A percentile compares a stretch with the other conserved stretches of the same genome.
Evolutionary conservation across 2,329 filamentous ascomycete species (phyloP).

Genomic region (Colletotrichum neosansevieriae): DNA sequence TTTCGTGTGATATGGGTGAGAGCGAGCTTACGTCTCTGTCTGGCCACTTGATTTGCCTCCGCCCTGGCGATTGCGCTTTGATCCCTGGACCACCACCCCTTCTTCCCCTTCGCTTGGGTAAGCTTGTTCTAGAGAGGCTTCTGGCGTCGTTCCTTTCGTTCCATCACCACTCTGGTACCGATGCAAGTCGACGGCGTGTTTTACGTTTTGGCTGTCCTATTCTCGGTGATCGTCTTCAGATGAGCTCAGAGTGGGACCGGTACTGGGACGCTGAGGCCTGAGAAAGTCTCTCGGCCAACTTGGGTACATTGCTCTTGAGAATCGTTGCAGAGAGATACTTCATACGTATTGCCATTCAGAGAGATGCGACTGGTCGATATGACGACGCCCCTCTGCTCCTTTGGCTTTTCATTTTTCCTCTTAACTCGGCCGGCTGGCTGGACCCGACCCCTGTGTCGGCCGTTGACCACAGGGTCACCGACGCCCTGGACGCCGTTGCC

Average conservation of each 20-base stretch:
- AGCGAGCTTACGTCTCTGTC: background rate
- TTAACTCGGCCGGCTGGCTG: slow-evolving; percentile 14
- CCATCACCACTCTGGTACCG: slow-evolving; percentile 5
- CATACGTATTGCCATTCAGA: slow-evolving; percentile 6
- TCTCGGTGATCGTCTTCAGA: slow-evolving; percentile 23
- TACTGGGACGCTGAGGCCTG: slow-evolving; percentile 18
- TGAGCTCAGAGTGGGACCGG: slow-evolving; percentile 13
- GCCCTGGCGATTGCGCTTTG: slow-evolving; percentile 23
- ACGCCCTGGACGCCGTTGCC: slow-evolving; percentile 16
- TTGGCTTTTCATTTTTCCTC: background rate
- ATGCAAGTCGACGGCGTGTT: slow-evolving; percentile 20
- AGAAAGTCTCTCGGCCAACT: slow-evolving; percentile 1
- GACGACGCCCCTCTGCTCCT: slow-evolving; percentile 3
- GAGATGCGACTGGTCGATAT: slow-evolving; percentile 26
- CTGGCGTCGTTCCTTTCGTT: slow-evolving; percentile 29
- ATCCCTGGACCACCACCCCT: background rate
- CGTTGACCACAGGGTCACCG: slow-evolving; percentile 3
- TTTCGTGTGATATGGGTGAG: background rate
- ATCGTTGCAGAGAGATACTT: no score
- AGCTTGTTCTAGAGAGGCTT: slow-evolving; percentile 37
- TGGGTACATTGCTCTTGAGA: no score
- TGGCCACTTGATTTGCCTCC: background rate
- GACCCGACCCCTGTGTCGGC: slow-evolving; percentile 31
- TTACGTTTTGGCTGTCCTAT: slow-evolving; percentile 1
- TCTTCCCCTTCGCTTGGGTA: slow-evolving; percentile 12